Evolutionary conservation across 2,329 filamentous ascomycete genomes (phyloP).

Genomic region (Claviceps sp.): DNA sequence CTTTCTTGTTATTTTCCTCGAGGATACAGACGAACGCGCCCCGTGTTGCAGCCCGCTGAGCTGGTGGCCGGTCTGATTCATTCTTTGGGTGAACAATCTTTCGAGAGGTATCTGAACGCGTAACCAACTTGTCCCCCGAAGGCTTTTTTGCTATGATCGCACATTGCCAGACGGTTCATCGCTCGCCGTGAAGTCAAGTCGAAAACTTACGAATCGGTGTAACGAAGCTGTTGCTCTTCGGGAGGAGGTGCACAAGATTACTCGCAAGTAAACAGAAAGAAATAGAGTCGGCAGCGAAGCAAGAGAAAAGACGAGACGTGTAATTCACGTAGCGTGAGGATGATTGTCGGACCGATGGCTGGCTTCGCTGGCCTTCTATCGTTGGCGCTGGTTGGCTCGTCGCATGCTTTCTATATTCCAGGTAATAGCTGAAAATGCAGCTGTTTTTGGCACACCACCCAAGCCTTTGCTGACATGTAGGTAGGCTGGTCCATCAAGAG

Average conservation of each 20-base stretch:
- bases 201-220: neutral
- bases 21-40: neutral
- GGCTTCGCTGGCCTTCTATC: slow-evolving; percentile 27
- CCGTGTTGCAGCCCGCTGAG: neutral
- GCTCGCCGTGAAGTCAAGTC: neutral
- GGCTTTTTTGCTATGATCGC: neutral
- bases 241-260: neutral
- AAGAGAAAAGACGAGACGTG: neutral
- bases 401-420: slow-evolving; percentile 71
- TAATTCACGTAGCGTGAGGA: neutral
- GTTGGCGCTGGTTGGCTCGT: slow-evolving; percentile 22
- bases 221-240: neutral
- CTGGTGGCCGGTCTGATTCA: neutral
- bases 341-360: slow-evolving; percentile 15
- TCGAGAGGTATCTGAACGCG: too few relatives aligned
- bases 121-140: neutral
- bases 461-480: slow-evolving; percentile 4
- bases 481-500: slow-evolving; percentile 70
- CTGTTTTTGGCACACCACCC: neutral
- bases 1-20: slow-evolving; percentile 16
- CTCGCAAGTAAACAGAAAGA: neutral
- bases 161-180: neutral
- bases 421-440: slow-evolving; percentile 35
- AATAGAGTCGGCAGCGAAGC: neutral
- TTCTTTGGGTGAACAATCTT: too few relatives aligned